Conservation (phyloP, 306 rosid genomes). For the Rosa chinensis region DNA sequence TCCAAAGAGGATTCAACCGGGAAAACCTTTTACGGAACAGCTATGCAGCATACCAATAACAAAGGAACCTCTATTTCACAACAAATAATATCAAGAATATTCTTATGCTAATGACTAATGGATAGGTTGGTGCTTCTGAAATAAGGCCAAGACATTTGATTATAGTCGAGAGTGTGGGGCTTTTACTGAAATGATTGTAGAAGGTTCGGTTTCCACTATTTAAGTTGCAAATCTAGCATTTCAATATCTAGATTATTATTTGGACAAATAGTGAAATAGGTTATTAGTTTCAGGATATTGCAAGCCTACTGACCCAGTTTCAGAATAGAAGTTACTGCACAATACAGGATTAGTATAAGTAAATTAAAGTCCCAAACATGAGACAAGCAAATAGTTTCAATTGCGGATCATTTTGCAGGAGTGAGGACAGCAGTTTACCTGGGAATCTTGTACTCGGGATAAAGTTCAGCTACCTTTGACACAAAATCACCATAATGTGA, state of each 20-base stretch:
- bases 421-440: constrained; percentile 42
- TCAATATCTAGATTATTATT: neutral
- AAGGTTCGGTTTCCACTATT: neutral
- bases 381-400: neutral
- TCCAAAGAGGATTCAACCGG: neutral
- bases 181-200: neutral
- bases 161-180: constrained; percentile 3
- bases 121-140: constrained; percentile 3
- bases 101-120: neutral
- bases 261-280: neutral
- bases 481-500: constrained; percentile 84
- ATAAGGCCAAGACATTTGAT: constrained; percentile 13
- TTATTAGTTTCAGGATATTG: neutral
- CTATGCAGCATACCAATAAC: neutral
- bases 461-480: constrained; percentile 75
- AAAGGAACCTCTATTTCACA: neutral
- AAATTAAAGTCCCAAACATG: constrained; percentile 1
- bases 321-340: neutral
- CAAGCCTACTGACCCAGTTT: neutral
- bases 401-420: constrained; percentile 4
- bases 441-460: constrained; percentile 69
- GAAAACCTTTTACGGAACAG: neutral
- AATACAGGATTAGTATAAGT: neutral
- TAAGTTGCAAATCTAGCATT: neutral
- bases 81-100: constrained; percentile 10